phyloP scores from a whole-genome alignment of 495 filamentous ascomycete genomes.

The Saxophila tyrrhenica region DNA sequence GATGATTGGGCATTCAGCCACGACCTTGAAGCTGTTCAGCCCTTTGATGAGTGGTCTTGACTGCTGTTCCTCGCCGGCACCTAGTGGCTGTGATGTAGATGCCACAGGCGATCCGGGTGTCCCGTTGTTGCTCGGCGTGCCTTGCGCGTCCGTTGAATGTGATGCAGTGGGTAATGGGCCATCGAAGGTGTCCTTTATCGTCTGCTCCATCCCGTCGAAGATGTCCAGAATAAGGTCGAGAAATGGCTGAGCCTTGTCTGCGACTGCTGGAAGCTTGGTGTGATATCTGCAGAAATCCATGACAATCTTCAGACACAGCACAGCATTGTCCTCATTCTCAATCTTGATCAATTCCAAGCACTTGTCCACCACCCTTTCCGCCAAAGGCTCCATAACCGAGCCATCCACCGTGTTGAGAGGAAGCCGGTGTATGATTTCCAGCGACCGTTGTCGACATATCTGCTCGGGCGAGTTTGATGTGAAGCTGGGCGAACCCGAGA shows the following conservation, averaged over 20 bases:
- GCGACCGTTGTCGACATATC: conserved; percentile 76
- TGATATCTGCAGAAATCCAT: conserved; percentile 94
- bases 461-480: conserved; percentile 78
- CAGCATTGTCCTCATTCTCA: conserved; percentile 97
- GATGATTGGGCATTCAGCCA: conserved; percentile 95
- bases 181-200: conserved; percentile 88
- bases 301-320: conserved; percentile 93
- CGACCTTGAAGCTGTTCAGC: conserved; percentile 98
- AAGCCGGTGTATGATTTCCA: conserved; percentile 88
- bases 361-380: conserved; percentile 72
- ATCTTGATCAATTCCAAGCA: conserved; percentile 75
- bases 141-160: conserved; percentile 61
- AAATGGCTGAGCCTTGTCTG: conserved; percentile 72
- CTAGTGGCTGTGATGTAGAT: conserved; percentile 35
- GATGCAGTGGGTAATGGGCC: conserved; percentile 44
- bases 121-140: conserved; percentile 70
- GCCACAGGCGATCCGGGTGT: conserved; percentile 82
- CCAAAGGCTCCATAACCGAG: conserved; percentile 80
- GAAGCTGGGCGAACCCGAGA: conserved; percentile 83
- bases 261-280: conserved; percentile 55
- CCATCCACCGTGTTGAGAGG: conserved; percentile 55
- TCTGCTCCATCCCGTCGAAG: conserved; percentile 85
- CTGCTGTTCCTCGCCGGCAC: conserved; percentile 63
- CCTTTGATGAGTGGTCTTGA: conserved; percentile 71
- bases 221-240: conserved; percentile 87